Base-by-base conservation (phyloP, 192 early-diverging fungal species). In the Coemansia furcata region DNA sequence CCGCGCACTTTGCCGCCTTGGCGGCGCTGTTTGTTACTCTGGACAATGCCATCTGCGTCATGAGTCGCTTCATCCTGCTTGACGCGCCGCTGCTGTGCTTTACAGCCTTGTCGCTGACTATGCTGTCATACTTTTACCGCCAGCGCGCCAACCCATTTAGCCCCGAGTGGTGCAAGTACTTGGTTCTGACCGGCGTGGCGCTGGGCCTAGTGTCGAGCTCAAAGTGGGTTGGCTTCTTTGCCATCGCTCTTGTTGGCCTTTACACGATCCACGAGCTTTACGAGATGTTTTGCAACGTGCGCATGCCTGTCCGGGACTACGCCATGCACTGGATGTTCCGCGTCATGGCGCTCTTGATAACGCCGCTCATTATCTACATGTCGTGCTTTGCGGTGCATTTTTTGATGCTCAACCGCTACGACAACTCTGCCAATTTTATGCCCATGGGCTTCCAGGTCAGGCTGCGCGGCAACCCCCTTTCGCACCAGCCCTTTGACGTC, bases 141-240 rank as follows among this genome's bases (percentile, higher is more conserved):
- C 69, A 72, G 68, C 89, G 91, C 10, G 30, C 75, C 23, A 63
- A 81, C 69, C 85, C 95, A 9, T 99, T 99, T 61, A 91, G 91
- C 10, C 29, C 71, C 1, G 86, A 88, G 50, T 99, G 97, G 97
- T 98, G 89, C 90, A 57, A 85, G 30, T 96, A 92, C 90, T 74
- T 99, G 23, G 52, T 88, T 5, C 73, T 91, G 60, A 93, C 94
- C 1, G 97, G 97, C 54, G 54, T 93, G 6, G 88, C 94, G n/a
- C 84, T 99, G 29, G 97, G 97, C 21, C 78, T 88, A 57, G 94
- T 94, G 11, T 63, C 85, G 39, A 93, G 91, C 85, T 84, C 95
- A 32, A 99, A 99, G 80, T 99, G 96, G 97, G 92, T 99, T 32
- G 97, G 97, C 1, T 69, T 99, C 29, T 97, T 99, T 84, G 89